Conservation (phyloP, 768 basidiomycete species). For the Lactifluus echinatus region DNA sequence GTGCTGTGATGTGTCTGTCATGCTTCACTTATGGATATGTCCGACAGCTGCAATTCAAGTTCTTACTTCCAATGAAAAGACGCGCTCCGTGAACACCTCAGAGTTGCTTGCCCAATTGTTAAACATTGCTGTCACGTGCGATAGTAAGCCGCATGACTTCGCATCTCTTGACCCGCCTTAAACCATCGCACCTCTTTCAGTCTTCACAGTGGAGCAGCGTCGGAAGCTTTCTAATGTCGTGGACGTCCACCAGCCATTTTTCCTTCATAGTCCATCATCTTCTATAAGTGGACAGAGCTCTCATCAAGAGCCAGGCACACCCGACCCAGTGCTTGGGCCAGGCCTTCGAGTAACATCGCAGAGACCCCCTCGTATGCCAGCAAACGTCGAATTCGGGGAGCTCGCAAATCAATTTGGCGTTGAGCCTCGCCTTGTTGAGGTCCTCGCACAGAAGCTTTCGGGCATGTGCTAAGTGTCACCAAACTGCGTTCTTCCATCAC, state of each 20-base stretch:
- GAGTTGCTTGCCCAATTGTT: constrained; percentile 17
- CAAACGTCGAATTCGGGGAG: constrained; percentile 13
- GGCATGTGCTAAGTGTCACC: constrained; percentile 13
- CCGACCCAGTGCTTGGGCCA: constrained; percentile 31
- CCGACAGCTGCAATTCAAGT: constrained; percentile 15
- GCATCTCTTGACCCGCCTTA: neutral
- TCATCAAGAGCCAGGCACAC: constrained; percentile 13
- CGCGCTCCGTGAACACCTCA: constrained; percentile 3
- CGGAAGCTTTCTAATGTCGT: constrained; percentile 8
- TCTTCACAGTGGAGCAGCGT: constrained; percentile 19
- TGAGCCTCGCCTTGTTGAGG: constrained; percentile 18
- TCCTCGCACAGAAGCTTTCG: constrained; percentile 19
- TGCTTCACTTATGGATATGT: constrained; percentile 1
- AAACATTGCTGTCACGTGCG: constrained; percentile 12
- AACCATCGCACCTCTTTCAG: neutral
- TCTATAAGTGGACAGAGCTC: constrained; percentile 18
- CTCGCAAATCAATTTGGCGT: constrained; percentile 20
- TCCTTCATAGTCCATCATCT: constrained; percentile 16
- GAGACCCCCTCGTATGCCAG: constrained; percentile 32
- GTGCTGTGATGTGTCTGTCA: neutral
- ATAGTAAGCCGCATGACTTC: constrained; percentile 1
- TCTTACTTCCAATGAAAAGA: constrained; percentile 16
- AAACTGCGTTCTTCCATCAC: neutral
- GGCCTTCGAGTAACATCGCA: constrained; percentile 61
- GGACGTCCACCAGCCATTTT: constrained; percentile 11